Percentiles rank a stretch among this genome's conserved stretches.
These are phyloP conservation scores for Endogone sp. DNA, from an alignment of 192 early-diverging fungal genomes.

Conservation along the genomic window DNA sequence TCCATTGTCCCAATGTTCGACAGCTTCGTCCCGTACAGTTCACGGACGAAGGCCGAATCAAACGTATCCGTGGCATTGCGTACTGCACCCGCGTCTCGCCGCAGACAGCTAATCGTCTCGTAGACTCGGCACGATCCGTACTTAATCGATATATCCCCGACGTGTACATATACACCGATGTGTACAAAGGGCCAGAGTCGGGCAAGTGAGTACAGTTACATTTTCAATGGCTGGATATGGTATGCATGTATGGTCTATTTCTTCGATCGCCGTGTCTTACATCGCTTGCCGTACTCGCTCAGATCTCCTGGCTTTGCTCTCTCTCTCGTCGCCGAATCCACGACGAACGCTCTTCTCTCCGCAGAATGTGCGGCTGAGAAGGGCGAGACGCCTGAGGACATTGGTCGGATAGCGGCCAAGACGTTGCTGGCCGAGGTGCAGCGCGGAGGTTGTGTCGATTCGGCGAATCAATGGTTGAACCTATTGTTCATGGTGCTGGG, in stretches of 20 bases:
- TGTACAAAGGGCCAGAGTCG: constrained; percentile 93
- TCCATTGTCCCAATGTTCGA: constrained; percentile 81
- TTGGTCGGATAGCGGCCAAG: constrained; percentile 74
- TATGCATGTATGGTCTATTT: neutral
- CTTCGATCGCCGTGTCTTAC: neutral
- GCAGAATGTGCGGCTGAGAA: constrained; percentile 81
- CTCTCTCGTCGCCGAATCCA: constrained; percentile 89
- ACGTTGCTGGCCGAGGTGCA: constrained; percentile 81
- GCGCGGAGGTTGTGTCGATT: constrained; percentile 90
- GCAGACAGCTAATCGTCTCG: constrained; percentile 91
- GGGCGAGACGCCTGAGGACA: constrained; percentile 87
- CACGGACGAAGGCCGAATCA: constrained; percentile 81
- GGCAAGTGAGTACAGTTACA: constrained; percentile 51
- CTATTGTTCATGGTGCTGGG: constrained; percentile 84
- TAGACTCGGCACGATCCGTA: constrained; percentile 79
- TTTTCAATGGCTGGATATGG: neutral
- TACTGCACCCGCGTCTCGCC: constrained; percentile 87
- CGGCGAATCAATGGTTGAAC: constrained; percentile 80
- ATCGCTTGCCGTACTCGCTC: neutral
- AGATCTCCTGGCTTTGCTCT: constrained; percentile 90
- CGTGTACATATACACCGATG: constrained; percentile 96
- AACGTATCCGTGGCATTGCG: constrained; percentile 93
- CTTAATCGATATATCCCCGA: constrained; percentile 95
- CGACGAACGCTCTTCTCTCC: constrained; percentile 75
- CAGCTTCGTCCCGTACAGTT: constrained; percentile 77